These are phyloP conservation scores for Tuber calosporum DNA, from an alignment of 495 filamentous ascomycete species.

Conservation along the genomic window DNA sequence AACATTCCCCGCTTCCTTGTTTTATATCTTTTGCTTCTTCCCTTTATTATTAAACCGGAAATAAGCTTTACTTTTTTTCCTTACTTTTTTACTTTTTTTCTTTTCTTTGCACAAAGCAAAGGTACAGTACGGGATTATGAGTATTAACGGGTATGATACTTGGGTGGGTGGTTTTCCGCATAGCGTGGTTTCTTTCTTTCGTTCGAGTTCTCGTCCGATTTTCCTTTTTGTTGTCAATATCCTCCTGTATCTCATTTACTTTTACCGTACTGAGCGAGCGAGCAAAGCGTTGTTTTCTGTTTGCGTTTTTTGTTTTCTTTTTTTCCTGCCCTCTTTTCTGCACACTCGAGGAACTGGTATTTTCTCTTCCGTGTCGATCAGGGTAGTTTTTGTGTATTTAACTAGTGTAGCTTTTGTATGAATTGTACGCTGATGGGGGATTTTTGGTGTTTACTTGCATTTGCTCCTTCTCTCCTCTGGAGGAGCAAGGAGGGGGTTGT, in stretches of 20 bases:
- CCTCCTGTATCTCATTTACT: conserved; percentile 23
- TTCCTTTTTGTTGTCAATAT: conserved; percentile 4
- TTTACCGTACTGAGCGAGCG: conserved; percentile 16
- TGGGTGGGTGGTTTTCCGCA: conserved; percentile 47
- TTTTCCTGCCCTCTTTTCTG: conserved; percentile 10
- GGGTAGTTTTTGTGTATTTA: not conserved
- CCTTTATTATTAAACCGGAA: conserved; percentile 10
- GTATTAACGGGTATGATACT: conserved; percentile 47
- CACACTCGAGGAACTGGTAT: not conserved
- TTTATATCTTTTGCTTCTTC: conserved; percentile 35
- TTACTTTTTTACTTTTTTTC: conserved; percentile 10
- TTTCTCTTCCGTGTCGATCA: conserved; percentile 2
- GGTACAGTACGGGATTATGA: conserved; percentile 44
- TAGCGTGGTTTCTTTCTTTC: conserved; percentile 44
- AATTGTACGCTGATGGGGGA: not conserved
- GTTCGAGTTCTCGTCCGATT: conserved; percentile 20
- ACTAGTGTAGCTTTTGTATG: not conserved
- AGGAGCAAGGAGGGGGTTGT: not conserved
- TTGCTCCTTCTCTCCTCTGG: not conserved
- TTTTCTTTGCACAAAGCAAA: conserved; percentile 39
- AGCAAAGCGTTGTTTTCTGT: conserved; percentile 15
- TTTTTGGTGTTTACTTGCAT: conserved; percentile 3
- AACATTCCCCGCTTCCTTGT: conserved; percentile 29
- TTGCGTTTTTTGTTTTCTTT: conserved; percentile 21
- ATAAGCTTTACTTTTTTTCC: not conserved